These are phyloP conservation scores for Ogataea chonburiensis DNA, from an alignment of 805 yeast species.

Conservation along the genomic window DNA sequence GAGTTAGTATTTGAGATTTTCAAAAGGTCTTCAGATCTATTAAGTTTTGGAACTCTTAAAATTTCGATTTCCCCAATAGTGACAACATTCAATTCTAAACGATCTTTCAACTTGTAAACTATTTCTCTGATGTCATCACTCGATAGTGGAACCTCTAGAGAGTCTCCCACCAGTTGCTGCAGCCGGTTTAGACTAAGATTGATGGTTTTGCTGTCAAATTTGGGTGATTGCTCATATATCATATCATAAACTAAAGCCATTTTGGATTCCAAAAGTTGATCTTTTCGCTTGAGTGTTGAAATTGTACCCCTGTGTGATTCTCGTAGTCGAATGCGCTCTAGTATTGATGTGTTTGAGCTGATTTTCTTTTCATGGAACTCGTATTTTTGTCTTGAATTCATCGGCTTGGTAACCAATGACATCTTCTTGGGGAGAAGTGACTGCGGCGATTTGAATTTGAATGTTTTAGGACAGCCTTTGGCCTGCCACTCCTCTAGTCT, in stretches of 20 bases:
- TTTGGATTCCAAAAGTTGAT: slow-evolving; percentile 19
- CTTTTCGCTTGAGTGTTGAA: slow-evolving; percentile 1
- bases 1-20: slow-evolving; percentile 3
- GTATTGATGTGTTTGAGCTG: slow-evolving; percentile 26
- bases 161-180: slow-evolving; percentile 23
- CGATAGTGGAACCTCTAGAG: slow-evolving; percentile 19
- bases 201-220: slow-evolving; percentile 7
- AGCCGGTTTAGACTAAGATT: slow-evolving; percentile 19
- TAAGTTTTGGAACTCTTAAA: slow-evolving; percentile 19
- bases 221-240: slow-evolving; percentile 26
- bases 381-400: slow-evolving; percentile 39
- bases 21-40: slow-evolving; percentile 21
- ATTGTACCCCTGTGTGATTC: slow-evolving; percentile 29
- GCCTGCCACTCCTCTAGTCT: slow-evolving; percentile 7
- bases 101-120: slow-evolving; percentile 11
- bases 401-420: slow-evolving; percentile 17
- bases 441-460: slow-evolving; percentile 4
- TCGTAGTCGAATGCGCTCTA: slow-evolving; percentile 41
- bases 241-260: slow-evolving; percentile 25
- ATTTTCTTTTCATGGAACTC: slow-evolving; percentile 33
- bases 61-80: slow-evolving; percentile 22
- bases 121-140: slow-evolving; percentile 18
- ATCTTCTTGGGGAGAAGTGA: neutral
- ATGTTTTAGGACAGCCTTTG: slow-evolving; percentile 1
- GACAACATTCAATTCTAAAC: slow-evolving; percentile 16